phyloP scores from a whole-genome alignment of 768 basidiomycete species.

The Suillus clintonianus region DNA sequence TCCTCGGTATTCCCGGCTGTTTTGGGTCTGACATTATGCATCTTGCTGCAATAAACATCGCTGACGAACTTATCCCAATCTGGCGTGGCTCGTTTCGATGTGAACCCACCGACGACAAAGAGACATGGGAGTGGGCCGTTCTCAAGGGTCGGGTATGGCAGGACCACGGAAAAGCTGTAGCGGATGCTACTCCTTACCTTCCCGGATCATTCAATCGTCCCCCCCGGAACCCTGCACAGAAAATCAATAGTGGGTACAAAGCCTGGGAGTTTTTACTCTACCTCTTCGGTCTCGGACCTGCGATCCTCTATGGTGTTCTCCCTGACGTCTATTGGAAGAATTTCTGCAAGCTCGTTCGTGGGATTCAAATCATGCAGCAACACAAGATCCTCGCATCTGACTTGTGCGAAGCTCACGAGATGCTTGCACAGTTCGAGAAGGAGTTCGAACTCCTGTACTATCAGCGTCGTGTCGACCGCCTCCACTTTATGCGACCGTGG shows the following conservation, averaged over 20 bases:
- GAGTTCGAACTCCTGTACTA: constrained; percentile 34
- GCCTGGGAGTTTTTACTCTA: constrained; percentile 18
- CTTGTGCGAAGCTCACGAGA: background rate
- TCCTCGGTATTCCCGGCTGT: constrained; percentile 30
- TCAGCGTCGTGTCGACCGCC: constrained; percentile 16
- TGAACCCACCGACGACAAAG: constrained; percentile 17
- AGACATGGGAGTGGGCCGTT: constrained; percentile 33
- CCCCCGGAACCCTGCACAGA: constrained; percentile 21
- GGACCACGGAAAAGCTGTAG: constrained; percentile 20
- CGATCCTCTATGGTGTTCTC: constrained; percentile 16
- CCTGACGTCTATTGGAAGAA: constrained; percentile 15
- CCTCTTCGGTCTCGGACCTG: constrained; percentile 20
- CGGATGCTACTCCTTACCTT: constrained; percentile 9
- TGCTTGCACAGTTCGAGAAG: constrained; percentile 14
- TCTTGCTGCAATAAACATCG: constrained; percentile 23
- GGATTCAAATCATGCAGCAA: constrained; percentile 20
- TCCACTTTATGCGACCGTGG: constrained; percentile 31
- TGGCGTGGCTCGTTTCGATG: constrained; percentile 24
- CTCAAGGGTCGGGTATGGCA: constrained; percentile 24
- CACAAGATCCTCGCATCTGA: constrained; percentile 14
- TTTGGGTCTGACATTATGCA: constrained; percentile 46
- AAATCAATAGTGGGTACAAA: constrained; percentile 25
- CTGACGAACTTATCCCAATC: constrained; percentile 17
- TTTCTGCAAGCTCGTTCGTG: constrained; percentile 22
- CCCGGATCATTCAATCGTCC: constrained; percentile 19